Evolutionary conservation across 306 rosid genomes (phyloP).

Genomic region (Citrullus amarus): DNA sequence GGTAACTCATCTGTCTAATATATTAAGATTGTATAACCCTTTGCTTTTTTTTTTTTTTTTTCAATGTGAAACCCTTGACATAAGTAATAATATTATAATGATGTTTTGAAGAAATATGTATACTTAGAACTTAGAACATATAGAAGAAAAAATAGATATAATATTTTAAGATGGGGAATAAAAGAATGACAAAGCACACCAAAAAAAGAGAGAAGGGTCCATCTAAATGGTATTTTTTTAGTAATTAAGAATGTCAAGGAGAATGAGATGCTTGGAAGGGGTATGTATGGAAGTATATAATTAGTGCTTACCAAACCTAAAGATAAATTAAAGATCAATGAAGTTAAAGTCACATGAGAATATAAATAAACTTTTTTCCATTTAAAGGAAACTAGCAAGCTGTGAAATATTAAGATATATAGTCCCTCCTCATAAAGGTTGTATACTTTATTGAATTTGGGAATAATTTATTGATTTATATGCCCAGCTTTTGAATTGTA

Average conservation of each 20-base stretch:
- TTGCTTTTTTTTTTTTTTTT: too few relatives aligned
- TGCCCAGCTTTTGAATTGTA: not conserved
- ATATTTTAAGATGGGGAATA: not conserved
- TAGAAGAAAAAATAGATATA: too few relatives aligned
- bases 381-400: not conserved
- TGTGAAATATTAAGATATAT: not conserved
- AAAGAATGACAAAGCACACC: not conserved
- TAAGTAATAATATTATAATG: not conserved
- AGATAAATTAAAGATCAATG: not conserved
- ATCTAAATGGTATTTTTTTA: not conserved
- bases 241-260: not conserved
- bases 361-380: not conserved
- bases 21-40: too few relatives aligned
- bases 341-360: not conserved
- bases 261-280: not conserved
- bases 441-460: not conserved
- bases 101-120: not conserved
- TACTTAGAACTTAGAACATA: not conserved
- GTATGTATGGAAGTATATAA: not conserved
- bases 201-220: not conserved
- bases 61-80: too few relatives aligned
- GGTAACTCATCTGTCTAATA: too few relatives aligned
- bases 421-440: not conserved
- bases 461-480: not conserved
- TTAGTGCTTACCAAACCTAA: not conserved